Base-by-base conservation (phyloP, 176 grass and related monocot genomes). In the Avena atlantica region DNA sequence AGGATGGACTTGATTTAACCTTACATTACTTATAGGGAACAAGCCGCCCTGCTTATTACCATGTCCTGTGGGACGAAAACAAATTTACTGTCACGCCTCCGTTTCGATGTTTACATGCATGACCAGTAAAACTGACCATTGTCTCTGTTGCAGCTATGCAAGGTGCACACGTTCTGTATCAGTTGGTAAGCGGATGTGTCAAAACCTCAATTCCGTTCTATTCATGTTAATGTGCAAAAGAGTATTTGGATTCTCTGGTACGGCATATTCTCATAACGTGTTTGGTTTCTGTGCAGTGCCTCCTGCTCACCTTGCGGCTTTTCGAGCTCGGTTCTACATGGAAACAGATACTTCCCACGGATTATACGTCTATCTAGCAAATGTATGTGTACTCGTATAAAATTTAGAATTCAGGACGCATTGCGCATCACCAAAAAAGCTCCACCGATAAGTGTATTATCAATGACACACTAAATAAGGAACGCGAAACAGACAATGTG, bases 11-110 rank as follows among this genome's bases (percentile, higher is more conserved):
- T 79, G 20, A 53, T 90, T 57, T 63, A 78, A 84, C 51, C 70
- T 69, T 31, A 47, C 57, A 2, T 44, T 69, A 17, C 62, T 76
- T 89, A 34, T 40, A 95, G 93, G 93, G 93, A 44, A 95, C 93
- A 24, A 95, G 91, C 78, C 90, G 91, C 13, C 93, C 93, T 15
- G 88, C 93, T 5, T 91, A 95, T 82, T 95, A 95, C 62, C 93
- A 95, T 58, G 93, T 95, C 49, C 81, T 95, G 9, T 93, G 93
- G 88, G 93, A 95, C 61, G 93, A 95, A 55, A 93, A 93, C 80
- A 93, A 83, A 16, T 95, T 95, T 57, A 20, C 55, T 57, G 10
- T 40, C 12, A 25, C 10, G 8, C 9, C 29, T 60, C 71, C 63
- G 27, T 68, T 27, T 49, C 23, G 23, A 57, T 81, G 34, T 81